Percentiles rank a stretch among this genome's conserved stretches.
These are phyloP conservation scores for Trichosporon sp. DNA, from an alignment of 1,284 basidiomycete genomes.

Conservation along the genomic window DNA sequence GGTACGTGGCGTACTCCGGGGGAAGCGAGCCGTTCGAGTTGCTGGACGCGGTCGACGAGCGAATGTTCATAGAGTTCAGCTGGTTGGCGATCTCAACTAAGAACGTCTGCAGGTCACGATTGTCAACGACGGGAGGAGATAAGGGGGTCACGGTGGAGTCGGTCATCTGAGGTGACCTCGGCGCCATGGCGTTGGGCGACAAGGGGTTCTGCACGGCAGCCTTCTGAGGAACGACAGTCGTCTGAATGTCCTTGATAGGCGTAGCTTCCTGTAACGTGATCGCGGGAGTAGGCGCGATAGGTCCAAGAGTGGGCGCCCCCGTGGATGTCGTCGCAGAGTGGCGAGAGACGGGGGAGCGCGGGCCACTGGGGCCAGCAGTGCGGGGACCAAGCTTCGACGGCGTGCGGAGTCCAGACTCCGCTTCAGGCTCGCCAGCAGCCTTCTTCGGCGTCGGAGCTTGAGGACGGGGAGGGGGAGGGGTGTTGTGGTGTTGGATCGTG, in stretches of 20 bases:
- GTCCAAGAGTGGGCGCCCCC: conserved; percentile 11
- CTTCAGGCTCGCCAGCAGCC: conserved; percentile 30
- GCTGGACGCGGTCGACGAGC: conserved; percentile 48
- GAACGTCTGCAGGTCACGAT: conserved; percentile 56
- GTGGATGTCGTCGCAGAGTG: background rate
- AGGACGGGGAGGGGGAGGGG: conserved; percentile 37
- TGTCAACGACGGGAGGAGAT: conserved; percentile 50
- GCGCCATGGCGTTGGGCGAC: background rate
- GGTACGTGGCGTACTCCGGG: conserved; percentile 39
- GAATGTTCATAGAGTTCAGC: conserved; percentile 55
- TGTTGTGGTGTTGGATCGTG: conserved; percentile 31
- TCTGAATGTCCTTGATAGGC: conserved; percentile 40
- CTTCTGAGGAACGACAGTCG: background rate
- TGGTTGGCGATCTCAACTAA: conserved; percentile 58
- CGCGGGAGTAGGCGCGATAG: conserved; percentile 32
- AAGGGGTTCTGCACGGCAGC: background rate
- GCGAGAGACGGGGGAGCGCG: conserved; percentile 31
- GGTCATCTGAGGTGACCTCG: conserved; percentile 2
- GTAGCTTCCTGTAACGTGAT: conserved; percentile 52
- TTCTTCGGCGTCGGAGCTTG: conserved; percentile 49
- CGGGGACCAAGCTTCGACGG: conserved; percentile 29
- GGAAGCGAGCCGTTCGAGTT: conserved; percentile 43
- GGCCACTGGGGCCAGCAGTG: conserved; percentile 31
- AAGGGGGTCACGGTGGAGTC: conserved; percentile 25
- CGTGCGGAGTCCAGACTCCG: conserved; percentile 23